Evolutionary conservation across 306 rosid genomes (phyloP), one percentile per base, ranked within the genome.

Genomic region (Casuarina cunninghamiana): DNA sequence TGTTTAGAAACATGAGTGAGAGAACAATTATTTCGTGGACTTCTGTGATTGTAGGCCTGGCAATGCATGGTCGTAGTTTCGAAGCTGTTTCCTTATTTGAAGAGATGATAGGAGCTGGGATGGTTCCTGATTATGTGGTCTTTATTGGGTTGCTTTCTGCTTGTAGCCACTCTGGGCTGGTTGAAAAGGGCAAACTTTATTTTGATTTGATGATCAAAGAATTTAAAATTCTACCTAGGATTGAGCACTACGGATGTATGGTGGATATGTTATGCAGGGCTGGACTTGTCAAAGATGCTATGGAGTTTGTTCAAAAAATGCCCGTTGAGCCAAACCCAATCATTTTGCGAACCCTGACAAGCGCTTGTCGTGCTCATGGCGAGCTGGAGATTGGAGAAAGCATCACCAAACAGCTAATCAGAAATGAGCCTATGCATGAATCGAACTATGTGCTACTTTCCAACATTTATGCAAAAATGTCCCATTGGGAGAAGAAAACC

Each of bases 211-310:
- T 94, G 97, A 71, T 38, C 55, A 81, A 74, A 72, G 79, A 78
- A n/a, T 88, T 87, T 13, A 49, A 80, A 53, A 82, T 83, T 78
- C 89, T 75, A n/a, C 95, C 97, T 1, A 89, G 84, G 88, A 88
- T 92, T 41, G 98, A 94, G 83, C 98, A 94, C 79, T 90, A 86
- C 65, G 98, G 97, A 55, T 94, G 98, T 82, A 81, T 94, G 90
- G 97, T 89, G 37, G 98, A 94, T 84, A 78, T 94, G 87, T 76
- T 90, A 35, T 86, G 98, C 84, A 87, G 97, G 88, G 93, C 95
- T 17, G 97, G 98, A 57, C 90, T 72, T 73, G 90, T 92, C 60
- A 80, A 90, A 39, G 98, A 94, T 63, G 97, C 97, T 8, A 41
- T 89, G 35, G 90, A 82, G 49, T 92, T 94, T 68, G 86, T 94